Base-by-base conservation (phyloP, 208 protist species). In the Trichomonas vaginalis region DNA sequence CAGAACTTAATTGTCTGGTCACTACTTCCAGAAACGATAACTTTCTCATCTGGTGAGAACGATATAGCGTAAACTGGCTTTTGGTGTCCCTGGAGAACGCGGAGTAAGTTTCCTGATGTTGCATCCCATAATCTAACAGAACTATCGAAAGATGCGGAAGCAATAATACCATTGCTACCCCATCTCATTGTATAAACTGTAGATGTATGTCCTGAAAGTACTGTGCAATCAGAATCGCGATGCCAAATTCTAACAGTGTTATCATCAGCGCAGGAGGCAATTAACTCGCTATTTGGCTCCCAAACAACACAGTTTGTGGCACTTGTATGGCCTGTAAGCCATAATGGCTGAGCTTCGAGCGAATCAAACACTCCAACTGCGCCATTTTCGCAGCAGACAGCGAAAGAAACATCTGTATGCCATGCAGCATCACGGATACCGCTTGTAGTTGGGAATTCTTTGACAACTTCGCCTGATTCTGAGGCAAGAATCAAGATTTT, bases 141-240 rank as follows among this genome's bases (percentile, higher is more conserved):
- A 39, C 45, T 92, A 92, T 92, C 86, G n/a, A 92, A 92, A 12
- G 86, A 92, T 27, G 86, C 86, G 39, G 86, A 92, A 39, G 86
- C 86, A 92, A 92, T 42, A 39, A 92, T 35, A 51, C 35, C 86
- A 39, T 92, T 48, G 6, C 27, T 39, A 47, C 32, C 45, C 86
- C 86, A 92, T 39, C 86, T 48, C 27, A 92, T 21, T n/a, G 86
- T 39, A 47, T 92, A 92, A n/a, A 92, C 86, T 39, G 86, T 40
- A 51, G 42, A 48, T 48, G 45, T 51, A 27, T 92, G 86, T 9
- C 86, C 86, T 23, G 42, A 39, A n/a, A 92, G 37, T 2, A 92
- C 45, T 10, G 45, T 92, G 4, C 10, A 51, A 8, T 92, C 45
- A 39, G 15, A 12, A 51, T 92, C 86, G 27, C 32, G 56, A 70